Base-by-base conservation (phyloP, 2,329 filamentous ascomycete species). In the Microsporum ferrugineum region DNA sequence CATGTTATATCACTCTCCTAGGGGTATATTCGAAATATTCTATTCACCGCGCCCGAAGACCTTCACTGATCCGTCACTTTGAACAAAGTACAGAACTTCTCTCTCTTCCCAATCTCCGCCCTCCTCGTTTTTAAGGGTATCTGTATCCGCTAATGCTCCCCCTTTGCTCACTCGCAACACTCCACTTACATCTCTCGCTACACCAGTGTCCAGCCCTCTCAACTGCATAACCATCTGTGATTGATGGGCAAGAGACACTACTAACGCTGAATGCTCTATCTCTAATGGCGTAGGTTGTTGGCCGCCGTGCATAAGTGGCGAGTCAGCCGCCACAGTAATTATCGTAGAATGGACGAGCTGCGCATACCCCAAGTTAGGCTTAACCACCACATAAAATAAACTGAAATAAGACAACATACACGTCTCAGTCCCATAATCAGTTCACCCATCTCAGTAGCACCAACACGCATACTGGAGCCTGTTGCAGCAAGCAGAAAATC, bases 131-230 rank as follows among this genome's bases (percentile, higher is more conserved):
- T 64, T 63, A 8, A 60, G 60, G 2, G 65, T 68, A 34, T 70
- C 71, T 14, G 73, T 70, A 17, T 63, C 66, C 14, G 67, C 69
- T 47, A 70, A 76, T 66, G 68, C 71, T 14, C 76, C 77, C 2
- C 85, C 85, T 51, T 80, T 79, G 17, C 88, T 91, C 57, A 94
- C 79, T 66, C 91, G 82, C 64, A 96, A 69, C 49, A 96, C 90
- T 2, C 92, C 92, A 74, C 89, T 95, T 36, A 97, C 89, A 74
- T 96, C 92, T 71, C 82, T 86, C 64, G 92, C 91, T n/a, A 86
- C 85, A 0, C 92, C 92, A 0, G 91, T 95, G 69, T 95, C 91
- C 63, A 97, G 73, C 69, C 86, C 80, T 59, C 91, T 80, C 62
- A 94, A 76, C 63, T 88, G 84, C 67, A 95, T 75, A 2, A 92